phyloP scores from a whole-genome alignment of 768 basidiomycete species.

The Chalciporus sphaerocephalus region DNA sequence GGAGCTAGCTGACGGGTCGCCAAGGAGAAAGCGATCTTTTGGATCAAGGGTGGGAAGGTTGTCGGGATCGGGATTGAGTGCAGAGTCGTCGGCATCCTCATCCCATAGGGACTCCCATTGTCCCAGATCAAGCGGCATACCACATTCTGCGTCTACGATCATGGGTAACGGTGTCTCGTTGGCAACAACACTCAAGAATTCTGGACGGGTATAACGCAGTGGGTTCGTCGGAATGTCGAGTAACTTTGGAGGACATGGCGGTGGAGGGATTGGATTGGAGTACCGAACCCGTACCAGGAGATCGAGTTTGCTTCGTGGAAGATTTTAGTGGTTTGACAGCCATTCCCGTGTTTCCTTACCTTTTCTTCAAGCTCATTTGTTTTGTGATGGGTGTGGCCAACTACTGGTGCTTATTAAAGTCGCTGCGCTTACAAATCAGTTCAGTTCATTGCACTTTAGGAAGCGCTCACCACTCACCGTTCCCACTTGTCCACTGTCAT shows the following conservation, averaged over 20 bases:
- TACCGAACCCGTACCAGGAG: slow-evolving; percentile 91
- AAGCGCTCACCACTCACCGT: too few species aligned
- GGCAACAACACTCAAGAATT: slow-evolving; percentile 77
- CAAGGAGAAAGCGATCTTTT: slow-evolving; percentile 70
- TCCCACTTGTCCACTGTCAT: too few species aligned
- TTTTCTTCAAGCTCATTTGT: slow-evolving; percentile 55
- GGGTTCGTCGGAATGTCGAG: slow-evolving; percentile 90
- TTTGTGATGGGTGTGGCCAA: not conserved
- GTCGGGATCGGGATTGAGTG: slow-evolving; percentile 61
- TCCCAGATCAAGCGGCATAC: slow-evolving; percentile 91
- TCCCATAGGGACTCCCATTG: slow-evolving; percentile 82
- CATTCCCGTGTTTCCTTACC: slow-evolving; percentile 27
- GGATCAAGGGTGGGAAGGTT: slow-evolving; percentile 63
- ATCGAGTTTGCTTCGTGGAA: slow-evolving; percentile 66
- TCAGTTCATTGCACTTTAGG: too few species aligned
- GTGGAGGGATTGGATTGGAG: slow-evolving; percentile 88
- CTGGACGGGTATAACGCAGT: slow-evolving; percentile 79
- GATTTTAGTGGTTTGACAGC: not conserved
- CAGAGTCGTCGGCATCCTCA: slow-evolving; percentile 65
- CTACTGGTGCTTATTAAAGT: slow-evolving; percentile 7
- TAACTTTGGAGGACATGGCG: slow-evolving; percentile 95
- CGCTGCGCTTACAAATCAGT: too few species aligned
- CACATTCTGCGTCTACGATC: slow-evolving; percentile 95
- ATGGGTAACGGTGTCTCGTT: slow-evolving; percentile 84
- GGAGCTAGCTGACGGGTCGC: slow-evolving; percentile 52